These are phyloP conservation scores for Fallopia convolvulus DNA, from an alignment of 148 eudicot species.

Conservation along the genomic window DNA sequence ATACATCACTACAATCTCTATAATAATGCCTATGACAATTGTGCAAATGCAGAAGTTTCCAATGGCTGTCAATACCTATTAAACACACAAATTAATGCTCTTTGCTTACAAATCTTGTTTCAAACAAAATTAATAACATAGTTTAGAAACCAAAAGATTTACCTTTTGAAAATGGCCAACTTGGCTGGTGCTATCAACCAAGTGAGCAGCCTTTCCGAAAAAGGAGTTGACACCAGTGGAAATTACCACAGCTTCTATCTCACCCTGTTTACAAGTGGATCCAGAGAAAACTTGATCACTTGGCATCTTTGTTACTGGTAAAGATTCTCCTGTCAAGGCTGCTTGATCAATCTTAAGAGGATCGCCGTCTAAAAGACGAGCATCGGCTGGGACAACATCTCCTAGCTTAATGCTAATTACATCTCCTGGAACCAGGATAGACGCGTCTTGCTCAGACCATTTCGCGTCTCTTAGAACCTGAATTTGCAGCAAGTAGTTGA, in stretches of 20 bases:
- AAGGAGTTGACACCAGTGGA: slow-evolving; percentile 74
- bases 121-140: neutral
- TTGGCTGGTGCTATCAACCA: slow-evolving; percentile 68
- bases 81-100: neutral
- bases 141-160: neutral
- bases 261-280: slow-evolving; percentile 79
- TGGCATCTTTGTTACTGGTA: slow-evolving; percentile 54
- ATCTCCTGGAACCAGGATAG: slow-evolving; percentile 71
- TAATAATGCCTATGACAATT: slow-evolving; percentile 49
- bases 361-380: slow-evolving; percentile 70
- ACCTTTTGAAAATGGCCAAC: slow-evolving; percentile 75
- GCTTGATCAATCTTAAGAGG: slow-evolving; percentile 75
- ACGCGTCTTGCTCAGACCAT: slow-evolving; percentile 66
- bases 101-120: neutral
- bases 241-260: slow-evolving; percentile 63
- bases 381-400: slow-evolving; percentile 77
- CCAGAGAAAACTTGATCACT: slow-evolving; percentile 68
- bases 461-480: slow-evolving; percentile 65
- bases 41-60: slow-evolving; percentile 81
- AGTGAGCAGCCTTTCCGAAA: slow-evolving; percentile 82
- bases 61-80: slow-evolving; percentile 57
- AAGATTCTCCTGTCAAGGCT: slow-evolving; percentile 73
- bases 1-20: slow-evolving; percentile 68
- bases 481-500: neutral
- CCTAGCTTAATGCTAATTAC: slow-evolving; percentile 68